Evolutionary conservation across 352 stramenopile species (phyloP), one percentile per base, ranked within the genome.

Genomic region (Phytophthora podocarpi): DNA sequence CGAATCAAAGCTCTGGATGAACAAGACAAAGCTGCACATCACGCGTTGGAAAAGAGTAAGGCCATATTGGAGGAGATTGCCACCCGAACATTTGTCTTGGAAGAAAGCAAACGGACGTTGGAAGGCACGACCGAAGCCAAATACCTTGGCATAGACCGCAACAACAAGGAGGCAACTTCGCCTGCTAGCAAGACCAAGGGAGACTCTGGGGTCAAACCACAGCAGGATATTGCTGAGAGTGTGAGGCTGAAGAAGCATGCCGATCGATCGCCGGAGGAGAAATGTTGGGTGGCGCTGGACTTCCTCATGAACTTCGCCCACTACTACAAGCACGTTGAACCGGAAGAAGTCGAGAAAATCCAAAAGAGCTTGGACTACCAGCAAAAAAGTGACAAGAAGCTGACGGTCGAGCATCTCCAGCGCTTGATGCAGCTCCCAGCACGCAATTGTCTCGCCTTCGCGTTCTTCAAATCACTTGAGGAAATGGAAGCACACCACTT

Each of bases 211-310:
- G 3, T 15, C 41, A 27, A 51, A 30, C 53, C 31, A 39, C 41
- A 70, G 1, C 4, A 56, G 0, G 47, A 72, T 13, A 6, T 76
- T 1, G 66, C 62, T 7, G 73, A 90, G 20, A 65, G 41, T 15
- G 70, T 88, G 13, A 75, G 85, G 0, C 35, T 49, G 11, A 95
- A 89, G 48, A 74, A 64, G 13, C 78, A 91, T 35, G 31, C 12
- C 0, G 55, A 84, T 16, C 76, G 82, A 13, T 66, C 75, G 0
- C 18, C 28, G 0, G 83, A 90, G 35, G 83, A 95, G 43, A 93
- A 88, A 37, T 52, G 63, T 6, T 95, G 85, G 85, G 65, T 95
- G 1, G 49, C 60, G 0, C 39, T 95, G 31, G 85, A 95, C 54
- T 90, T 91, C 30, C 36, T 70, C 37, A 37, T 80, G 1, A 78